Base-by-base conservation (phyloP, 2,329 filamentous ascomycete genomes). In the Pyricularia pennisetigena region DNA sequence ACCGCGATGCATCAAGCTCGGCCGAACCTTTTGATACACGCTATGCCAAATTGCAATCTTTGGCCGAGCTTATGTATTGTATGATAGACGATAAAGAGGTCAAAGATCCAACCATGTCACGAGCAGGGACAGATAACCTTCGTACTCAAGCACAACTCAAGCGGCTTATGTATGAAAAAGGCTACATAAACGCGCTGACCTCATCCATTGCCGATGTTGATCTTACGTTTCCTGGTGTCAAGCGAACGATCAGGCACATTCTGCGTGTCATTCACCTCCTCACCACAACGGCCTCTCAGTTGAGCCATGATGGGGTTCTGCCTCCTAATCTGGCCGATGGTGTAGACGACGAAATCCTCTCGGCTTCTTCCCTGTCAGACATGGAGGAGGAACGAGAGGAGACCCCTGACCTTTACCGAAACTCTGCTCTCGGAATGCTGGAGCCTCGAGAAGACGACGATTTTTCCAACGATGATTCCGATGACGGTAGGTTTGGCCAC, bases 121-220 rank as follows among this genome's bases (percentile, higher is more conserved):
- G 77, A 70, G 72, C 32, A 69, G 28, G 24, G 73, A 16, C 75
- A 76, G 23, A 76, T 3, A 74, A 81, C 63, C 75, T 77, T 28
- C 81, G 83, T 62, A 94, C 93, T 8, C 90, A 94, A 71, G 89
- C 90, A 73, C 93, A 97, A 75, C 86, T 99, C 72, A 90, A 92
- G 41, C 92, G 93, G 72, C 88, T 97, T 70, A 99, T 99, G 95
- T 98, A 97, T 74, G 95, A 99, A 79, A 99, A 98, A 81, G 93
- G 96, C 68, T 97, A 95, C 76, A 89, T 98, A 70, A 87, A 91
- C 28, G 91, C 94, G 65, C 81, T 99, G 69, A 98, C 95, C 1
- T 87, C 89, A 14, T 97, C 96, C 0, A 94, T 99, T 73, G 93
- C 95, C 23, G 96, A 99, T 74, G 90, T 99, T 69, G 95, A 97